Evolutionary conservation across 2,329 filamentous ascomycete genomes (phyloP), one percentile per base, ranked within the genome.

Genomic region (Colletotrichum sp.): DNA sequence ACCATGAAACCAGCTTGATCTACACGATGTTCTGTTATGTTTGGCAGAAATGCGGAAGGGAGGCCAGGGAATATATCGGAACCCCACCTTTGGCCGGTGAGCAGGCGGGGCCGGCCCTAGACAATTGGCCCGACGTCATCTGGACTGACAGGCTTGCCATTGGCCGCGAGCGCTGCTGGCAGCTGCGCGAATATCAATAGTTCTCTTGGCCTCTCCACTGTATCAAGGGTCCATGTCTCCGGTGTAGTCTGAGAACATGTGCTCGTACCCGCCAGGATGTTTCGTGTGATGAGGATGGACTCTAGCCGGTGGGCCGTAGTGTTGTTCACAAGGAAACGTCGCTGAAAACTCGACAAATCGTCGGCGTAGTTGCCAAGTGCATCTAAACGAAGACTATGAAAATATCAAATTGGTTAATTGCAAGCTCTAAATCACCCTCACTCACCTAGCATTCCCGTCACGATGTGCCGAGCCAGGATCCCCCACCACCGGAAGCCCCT

Each of bases 401-500:
- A 38, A 38, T 38, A 38, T 16, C 15, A 38, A 38, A 18, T 4
- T 47, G 43, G 11, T n/a, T 5, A 47, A 11, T 51, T 21, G 11
- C n/a, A 21, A 51, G n/a, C 12, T 51, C 43, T 8, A 21, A 36
- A 3, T 59, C 12, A 21, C 3, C 9, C 31, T 5, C 6, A 13
- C 4, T 6, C 51, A 11, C 27, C 8, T 4, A 65, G 38, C n/a
- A 15, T 18, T 71, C 16, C 68, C 71, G 55, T 61, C 55, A 8
- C 18, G 34, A 66, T n/a, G 8, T 63, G 55, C 62, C 68, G 71
- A 8, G 9, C 15, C 21, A 16, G 31, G 27, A 11, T 12, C 29
- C 71, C 62, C 71, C 61, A 57, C 69, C 29, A 34, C 24, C 68
- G 71, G 61, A 71, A 73, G 16, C 62, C 71, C 71, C 71, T 71